Conservation (phyloP, 1,139 yeast genomes). For the Groenewaldozyma auringiensis region DNA sequence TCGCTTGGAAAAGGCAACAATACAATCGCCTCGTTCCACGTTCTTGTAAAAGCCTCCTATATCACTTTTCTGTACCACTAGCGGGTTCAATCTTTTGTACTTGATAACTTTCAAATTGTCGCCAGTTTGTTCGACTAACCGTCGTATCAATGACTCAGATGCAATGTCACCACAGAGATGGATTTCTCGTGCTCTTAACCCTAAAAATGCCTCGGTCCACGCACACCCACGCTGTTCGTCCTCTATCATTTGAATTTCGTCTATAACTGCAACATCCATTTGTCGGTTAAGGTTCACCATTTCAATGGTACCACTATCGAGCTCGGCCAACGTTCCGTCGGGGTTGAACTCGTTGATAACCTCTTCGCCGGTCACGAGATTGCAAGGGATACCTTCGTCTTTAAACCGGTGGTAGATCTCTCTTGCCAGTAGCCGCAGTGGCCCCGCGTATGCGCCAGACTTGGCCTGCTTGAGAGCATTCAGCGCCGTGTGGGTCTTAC, state of each 20-base stretch:
- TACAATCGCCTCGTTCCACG: slow-evolving; percentile 69
- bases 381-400: slow-evolving; percentile 59
- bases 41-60: slow-evolving; percentile 27
- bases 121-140: slow-evolving; percentile 61
- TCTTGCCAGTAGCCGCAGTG: slow-evolving; percentile 78
- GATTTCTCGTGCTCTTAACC: slow-evolving; percentile 76
- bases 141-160: slow-evolving; percentile 56
- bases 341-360: slow-evolving; percentile 59
- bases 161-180: slow-evolving; percentile 93
- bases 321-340: slow-evolving; percentile 60
- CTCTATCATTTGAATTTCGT: slow-evolving; percentile 92
- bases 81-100: slow-evolving; percentile 68
- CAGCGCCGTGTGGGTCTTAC: slow-evolving; percentile 86
- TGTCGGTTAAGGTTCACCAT: slow-evolving; percentile 66
- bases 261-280: slow-evolving; percentile 84
- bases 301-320: slow-evolving; percentile 88
- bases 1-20: slow-evolving; percentile 74
- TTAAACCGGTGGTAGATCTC: slow-evolving; percentile 83
- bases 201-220: slow-evolving; percentile 89
- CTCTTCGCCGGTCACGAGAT: slow-evolving; percentile 90
- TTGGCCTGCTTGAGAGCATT: slow-evolving; percentile 56
- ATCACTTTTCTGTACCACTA: slow-evolving; percentile 46
- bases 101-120: slow-evolving; percentile 62
- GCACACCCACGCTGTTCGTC: slow-evolving; percentile 82
- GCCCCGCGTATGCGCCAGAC: slow-evolving; percentile 94